Conservation (phyloP, 2,329 filamentous ascomycete species). For the Botrytis sinoallii region DNA sequence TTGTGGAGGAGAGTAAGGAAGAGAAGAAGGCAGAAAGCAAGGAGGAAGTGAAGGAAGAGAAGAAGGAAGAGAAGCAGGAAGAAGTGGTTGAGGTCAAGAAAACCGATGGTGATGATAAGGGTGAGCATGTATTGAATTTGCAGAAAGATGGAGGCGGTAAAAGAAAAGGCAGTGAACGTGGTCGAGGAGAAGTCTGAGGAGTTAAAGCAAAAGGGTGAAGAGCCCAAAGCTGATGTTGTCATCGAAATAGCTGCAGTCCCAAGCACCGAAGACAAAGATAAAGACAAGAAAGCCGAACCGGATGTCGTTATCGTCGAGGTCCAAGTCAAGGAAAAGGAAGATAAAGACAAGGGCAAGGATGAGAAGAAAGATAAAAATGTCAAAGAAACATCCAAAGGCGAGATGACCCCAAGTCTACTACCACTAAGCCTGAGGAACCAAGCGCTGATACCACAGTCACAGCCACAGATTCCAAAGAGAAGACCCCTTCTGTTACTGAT, state of each 20-base stretch:
- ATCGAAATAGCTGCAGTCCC: background rate
- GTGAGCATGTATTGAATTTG: constrained; percentile 3
- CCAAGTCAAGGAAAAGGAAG: background rate
- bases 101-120: constrained; percentile 11
- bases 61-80: background rate
- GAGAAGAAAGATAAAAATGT: background rate
- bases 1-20: constrained; percentile 12
- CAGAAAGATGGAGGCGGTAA: constrained; percentile 10
- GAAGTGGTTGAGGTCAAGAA: constrained; percentile 21
- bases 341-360: background rate
- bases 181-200: background rate
- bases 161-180: constrained; percentile 14
- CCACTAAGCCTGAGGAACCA: background rate
- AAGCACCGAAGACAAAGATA: background rate
- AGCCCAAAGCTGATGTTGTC: constrained; percentile 2
- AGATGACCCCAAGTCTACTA: background rate
- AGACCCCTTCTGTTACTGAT: background rate
- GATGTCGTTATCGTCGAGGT: background rate
- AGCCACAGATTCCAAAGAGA: constrained; percentile 16
- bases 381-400: background rate
- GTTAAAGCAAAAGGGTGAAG: constrained; percentile 14
- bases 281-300: background rate
- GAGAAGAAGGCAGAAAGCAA: background rate
- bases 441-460: constrained; percentile 9
- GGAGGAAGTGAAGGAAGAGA: background rate